Conservation (phyloP, 306 rosid genomes). For the Spatholobus suberectus region DNA sequence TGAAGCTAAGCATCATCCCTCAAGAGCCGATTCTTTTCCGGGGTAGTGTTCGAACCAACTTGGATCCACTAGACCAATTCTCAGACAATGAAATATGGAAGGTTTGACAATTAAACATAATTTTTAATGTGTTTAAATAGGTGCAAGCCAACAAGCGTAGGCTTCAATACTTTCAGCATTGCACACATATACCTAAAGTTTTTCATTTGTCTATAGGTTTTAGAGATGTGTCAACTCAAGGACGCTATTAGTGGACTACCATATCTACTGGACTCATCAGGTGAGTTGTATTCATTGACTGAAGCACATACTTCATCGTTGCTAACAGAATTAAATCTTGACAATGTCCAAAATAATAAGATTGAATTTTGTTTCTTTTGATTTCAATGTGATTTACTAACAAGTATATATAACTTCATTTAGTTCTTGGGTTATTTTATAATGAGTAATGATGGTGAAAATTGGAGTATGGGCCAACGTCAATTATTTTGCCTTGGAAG, state of each 20-base stretch:
- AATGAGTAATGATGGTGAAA: constrained; percentile 74
- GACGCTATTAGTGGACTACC: constrained; percentile 58
- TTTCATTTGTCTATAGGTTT: constrained; percentile 49
- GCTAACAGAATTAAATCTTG: too few relatives aligned
- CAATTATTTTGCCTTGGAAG: constrained; percentile 71
- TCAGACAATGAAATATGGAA: constrained; percentile 79
- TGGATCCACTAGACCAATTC: constrained; percentile 75
- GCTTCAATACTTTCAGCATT: neutral
- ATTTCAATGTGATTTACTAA: neutral
- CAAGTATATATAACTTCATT: too few relatives aligned
- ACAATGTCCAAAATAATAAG: too few relatives aligned
- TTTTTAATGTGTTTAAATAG: neutral
- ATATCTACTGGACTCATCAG: constrained; percentile 63
- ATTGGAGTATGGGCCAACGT: constrained; percentile 75
- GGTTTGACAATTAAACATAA: constrained; percentile 41
- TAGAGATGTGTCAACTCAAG: constrained; percentile 81
- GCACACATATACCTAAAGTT: neutral
- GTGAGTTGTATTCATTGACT: too few relatives aligned
- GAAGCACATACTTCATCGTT: too few relatives aligned
- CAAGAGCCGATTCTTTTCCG: constrained; percentile 85
- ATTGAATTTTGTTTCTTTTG: too few relatives aligned
- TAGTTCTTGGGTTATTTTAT: neutral
- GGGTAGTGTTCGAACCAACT: constrained; percentile 73
- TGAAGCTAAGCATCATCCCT: constrained; percentile 79
- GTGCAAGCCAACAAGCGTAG: neutral